Conservation (phyloP, 148 eudicot species). For the Fagopyrum homotropicum region DNA sequence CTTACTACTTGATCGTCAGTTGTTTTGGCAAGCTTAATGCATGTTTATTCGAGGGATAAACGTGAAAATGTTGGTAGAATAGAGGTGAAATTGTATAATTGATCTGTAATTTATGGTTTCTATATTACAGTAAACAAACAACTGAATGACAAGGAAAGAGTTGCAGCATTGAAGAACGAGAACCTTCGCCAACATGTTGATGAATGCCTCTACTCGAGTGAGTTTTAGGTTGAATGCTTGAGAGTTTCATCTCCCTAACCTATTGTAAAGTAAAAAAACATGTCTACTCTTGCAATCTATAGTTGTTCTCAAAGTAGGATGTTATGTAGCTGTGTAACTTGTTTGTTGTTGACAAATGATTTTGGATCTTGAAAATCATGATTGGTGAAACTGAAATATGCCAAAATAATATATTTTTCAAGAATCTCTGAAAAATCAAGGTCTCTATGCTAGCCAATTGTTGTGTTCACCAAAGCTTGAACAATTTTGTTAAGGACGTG, state of each 20-base stretch:
- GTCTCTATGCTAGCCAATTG: too few relatives aligned
- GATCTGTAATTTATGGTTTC: background rate
- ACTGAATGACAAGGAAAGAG: slow-evolving; percentile 87
- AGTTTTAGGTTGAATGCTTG: background rate
- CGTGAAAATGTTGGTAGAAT: background rate
- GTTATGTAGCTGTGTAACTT: background rate
- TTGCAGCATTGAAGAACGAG: slow-evolving; percentile 79
- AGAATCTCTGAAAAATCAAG: too few relatives aligned
- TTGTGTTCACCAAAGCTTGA: too few relatives aligned
- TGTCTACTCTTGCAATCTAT: background rate
- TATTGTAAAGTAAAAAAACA: background rate
- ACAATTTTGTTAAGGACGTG: too few relatives aligned
- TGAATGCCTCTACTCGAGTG: slow-evolving; percentile 57
- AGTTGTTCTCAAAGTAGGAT: background rate
- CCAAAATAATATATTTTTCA: background rate
- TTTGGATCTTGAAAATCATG: background rate
- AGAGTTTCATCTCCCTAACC: slow-evolving; percentile 6
- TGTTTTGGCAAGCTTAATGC: too few relatives aligned
- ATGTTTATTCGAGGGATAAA: background rate
- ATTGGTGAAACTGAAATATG: slow-evolving; percentile 3
- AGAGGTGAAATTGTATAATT: background rate
- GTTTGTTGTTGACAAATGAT: background rate
- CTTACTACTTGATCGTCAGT: too few relatives aligned
- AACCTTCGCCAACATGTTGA: slow-evolving; percentile 81
- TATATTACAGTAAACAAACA: slow-evolving; percentile 72